Percentiles rank a stretch among this genome's conserved stretches.
phyloP scores from a whole-genome alignment of 441 rosid genomes.

The Erodium trifolium region DNA sequence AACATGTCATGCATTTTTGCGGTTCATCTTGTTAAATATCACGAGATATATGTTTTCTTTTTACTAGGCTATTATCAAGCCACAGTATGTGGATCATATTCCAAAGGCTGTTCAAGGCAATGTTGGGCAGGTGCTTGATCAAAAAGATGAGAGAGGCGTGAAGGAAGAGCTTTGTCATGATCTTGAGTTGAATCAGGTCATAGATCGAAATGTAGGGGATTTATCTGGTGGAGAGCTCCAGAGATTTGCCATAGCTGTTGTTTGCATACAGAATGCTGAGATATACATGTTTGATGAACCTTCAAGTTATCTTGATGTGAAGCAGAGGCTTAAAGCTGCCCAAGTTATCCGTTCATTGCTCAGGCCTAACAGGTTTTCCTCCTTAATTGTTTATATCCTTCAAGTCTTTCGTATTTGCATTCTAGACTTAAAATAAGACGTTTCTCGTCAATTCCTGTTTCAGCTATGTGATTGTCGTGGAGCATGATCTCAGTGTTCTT shows the following conservation, averaged over 20 bases:
- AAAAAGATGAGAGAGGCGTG: constrained; percentile 72
- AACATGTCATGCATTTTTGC: background rate
- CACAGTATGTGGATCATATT: constrained; percentile 97
- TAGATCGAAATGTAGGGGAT: constrained; percentile 83
- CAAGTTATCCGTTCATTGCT: constrained; percentile 83
- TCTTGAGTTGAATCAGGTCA: constrained; percentile 86
- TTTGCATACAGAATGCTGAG: constrained; percentile 89
- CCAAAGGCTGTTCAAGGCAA: constrained; percentile 88
- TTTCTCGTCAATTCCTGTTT: constrained; percentile 15
- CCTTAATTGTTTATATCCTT: constrained; percentile 3
- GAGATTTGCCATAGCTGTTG: constrained; percentile 94
- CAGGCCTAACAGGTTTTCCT: constrained; percentile 68
- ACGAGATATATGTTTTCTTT: constrained; percentile 10
- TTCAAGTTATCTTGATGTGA: constrained; percentile 96
- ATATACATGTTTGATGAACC: constrained; percentile 99
- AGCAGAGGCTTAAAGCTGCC: constrained; percentile 95
- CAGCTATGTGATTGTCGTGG: constrained; percentile 97
- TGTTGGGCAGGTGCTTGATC: constrained; percentile 89
- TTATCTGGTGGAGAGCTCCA: constrained; percentile 97
- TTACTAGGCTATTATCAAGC: constrained; percentile 85
- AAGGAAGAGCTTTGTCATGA: constrained; percentile 66
- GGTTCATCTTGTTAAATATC: background rate
- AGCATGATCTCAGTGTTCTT: constrained; percentile 95
- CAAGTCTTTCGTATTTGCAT: constrained; percentile 3
- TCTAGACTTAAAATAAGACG: background rate